A percentile compares a stretch with the other conserved stretches of the same genome.
Evolutionary conservation across 768 basidiomycete genomes (phyloP).

Genomic region (Suillus bovinus): DNA sequence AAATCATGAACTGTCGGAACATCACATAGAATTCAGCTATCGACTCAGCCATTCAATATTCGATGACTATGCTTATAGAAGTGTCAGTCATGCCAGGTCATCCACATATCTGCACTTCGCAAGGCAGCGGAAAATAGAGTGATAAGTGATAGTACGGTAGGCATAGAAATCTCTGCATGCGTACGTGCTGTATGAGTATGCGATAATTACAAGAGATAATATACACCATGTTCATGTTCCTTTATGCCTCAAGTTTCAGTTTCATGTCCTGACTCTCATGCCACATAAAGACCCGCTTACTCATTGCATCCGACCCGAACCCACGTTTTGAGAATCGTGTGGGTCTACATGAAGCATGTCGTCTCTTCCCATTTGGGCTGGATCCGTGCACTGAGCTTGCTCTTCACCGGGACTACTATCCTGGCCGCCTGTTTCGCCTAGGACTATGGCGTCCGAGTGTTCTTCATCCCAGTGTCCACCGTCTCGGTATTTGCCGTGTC

Average conservation of each 20-base stretch:
- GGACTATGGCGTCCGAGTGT: constrained; percentile 58
- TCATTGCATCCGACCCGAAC: constrained; percentile 60
- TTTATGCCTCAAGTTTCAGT: background rate
- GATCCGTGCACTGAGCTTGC: constrained; percentile 5
- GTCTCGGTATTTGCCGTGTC: constrained; percentile 51
- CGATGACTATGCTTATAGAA: background rate
- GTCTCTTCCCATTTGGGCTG: constrained; percentile 6
- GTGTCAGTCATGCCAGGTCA: background rate
- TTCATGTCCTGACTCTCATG: constrained; percentile 36
- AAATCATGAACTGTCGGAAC: too few relatives aligned
- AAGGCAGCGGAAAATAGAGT: background rate
- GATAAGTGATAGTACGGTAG: constrained; percentile 1
- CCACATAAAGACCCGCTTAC: constrained; percentile 73
- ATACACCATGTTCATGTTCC: constrained; percentile 23
- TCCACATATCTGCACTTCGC: background rate
- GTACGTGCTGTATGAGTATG: background rate
- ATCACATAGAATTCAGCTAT: background rate
- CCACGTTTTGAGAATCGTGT: constrained; percentile 15
- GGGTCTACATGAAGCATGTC: constrained; percentile 1
- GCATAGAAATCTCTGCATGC: constrained; percentile 5
- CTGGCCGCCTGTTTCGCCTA: constrained; percentile 47
- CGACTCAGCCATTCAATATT: too few relatives aligned
- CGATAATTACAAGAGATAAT: constrained; percentile 6
- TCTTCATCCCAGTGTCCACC: constrained; percentile 35
- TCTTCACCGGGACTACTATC: constrained; percentile 7